Percentiles rank a stretch among this genome's conserved stretches.
These are phyloP conservation scores for Chaetomium fimeti DNA, from an alignment of 495 filamentous ascomycete species.

Conservation along the genomic window DNA sequence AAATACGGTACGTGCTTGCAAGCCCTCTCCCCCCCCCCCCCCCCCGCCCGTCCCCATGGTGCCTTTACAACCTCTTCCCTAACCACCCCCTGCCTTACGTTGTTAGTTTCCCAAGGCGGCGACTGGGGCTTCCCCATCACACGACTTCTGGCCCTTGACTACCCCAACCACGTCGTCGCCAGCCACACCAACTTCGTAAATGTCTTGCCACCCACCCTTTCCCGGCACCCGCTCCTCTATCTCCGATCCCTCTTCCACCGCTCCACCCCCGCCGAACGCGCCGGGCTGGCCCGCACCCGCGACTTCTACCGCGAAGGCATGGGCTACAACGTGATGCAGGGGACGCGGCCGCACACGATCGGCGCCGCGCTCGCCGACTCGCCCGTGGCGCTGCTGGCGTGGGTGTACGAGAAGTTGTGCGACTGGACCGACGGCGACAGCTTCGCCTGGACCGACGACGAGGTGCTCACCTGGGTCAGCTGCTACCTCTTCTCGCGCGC, in stretches of 20 bases:
- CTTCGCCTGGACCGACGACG: neutral
- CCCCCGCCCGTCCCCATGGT: neutral
- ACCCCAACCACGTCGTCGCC: neutral
- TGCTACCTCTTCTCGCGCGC: neutral
- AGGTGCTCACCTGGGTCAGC: conserved; percentile 1
- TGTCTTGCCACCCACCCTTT: neutral
- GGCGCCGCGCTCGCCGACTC: conserved; percentile 6
- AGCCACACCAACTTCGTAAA: neutral
- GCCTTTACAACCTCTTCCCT: neutral
- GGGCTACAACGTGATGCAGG: neutral
- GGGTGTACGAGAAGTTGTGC: conserved; percentile 6
- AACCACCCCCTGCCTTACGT: neutral
- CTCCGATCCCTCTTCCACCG: neutral
- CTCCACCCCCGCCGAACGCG: neutral
- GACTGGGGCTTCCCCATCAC: conserved; percentile 1
- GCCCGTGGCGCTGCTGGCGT: conserved; percentile 3
- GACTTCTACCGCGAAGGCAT: neutral
- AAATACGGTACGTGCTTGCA: neutral
- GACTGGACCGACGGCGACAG: neutral
- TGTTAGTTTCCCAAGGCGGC: neutral
- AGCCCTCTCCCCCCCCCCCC: neutral
- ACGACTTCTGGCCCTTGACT: neutral
- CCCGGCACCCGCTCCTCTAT: neutral
- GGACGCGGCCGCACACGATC: neutral
- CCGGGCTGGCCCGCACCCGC: neutral